phyloP scores from a whole-genome alignment of 441 rosid genomes.

The Daphne laureola region DNA sequence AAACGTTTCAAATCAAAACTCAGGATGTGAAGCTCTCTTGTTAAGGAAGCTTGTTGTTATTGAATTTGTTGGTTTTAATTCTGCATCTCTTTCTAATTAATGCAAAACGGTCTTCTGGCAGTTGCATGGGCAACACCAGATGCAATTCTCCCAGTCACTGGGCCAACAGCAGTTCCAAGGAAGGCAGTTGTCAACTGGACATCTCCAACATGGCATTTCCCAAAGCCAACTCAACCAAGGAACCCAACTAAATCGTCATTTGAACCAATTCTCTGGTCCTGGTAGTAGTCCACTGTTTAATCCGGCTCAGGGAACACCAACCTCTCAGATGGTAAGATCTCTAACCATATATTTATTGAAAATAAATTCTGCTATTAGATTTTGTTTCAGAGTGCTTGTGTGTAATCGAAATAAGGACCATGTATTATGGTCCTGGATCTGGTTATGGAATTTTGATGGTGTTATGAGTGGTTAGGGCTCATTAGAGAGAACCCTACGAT shows the following conservation, averaged over 20 bases:
- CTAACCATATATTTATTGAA: constrained; percentile 1
- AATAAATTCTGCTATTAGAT: constrained; percentile 9
- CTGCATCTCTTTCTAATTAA: neutral
- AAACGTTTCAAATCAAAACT: too few relatives aligned
- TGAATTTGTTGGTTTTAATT: neutral
- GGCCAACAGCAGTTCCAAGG: constrained; percentile 88
- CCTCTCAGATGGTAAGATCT: constrained; percentile 71
- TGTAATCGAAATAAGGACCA: neutral
- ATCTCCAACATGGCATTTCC: constrained; percentile 75
- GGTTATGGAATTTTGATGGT: too few relatives aligned
- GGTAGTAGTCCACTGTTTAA: constrained; percentile 75
- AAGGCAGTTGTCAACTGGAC: constrained; percentile 77
- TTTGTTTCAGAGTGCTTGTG: constrained; percentile 5
- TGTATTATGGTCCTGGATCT: neutral
- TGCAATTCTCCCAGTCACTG: constrained; percentile 85
- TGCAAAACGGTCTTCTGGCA: constrained; percentile 14
- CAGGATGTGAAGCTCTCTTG: too few relatives aligned
- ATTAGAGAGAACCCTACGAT: too few relatives aligned
- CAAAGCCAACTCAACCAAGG: constrained; percentile 88
- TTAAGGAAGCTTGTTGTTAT: too few relatives aligned
- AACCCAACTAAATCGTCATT: constrained; percentile 68
- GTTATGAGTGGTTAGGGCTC: too few relatives aligned
- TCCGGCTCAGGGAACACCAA: constrained; percentile 86
- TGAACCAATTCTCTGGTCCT: constrained; percentile 71
- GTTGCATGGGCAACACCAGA: constrained; percentile 86